These are phyloP conservation scores for Ophiocordyceps australis DNA, from an alignment of 2,329 filamentous ascomycete genomes.

Conservation along the genomic window DNA sequence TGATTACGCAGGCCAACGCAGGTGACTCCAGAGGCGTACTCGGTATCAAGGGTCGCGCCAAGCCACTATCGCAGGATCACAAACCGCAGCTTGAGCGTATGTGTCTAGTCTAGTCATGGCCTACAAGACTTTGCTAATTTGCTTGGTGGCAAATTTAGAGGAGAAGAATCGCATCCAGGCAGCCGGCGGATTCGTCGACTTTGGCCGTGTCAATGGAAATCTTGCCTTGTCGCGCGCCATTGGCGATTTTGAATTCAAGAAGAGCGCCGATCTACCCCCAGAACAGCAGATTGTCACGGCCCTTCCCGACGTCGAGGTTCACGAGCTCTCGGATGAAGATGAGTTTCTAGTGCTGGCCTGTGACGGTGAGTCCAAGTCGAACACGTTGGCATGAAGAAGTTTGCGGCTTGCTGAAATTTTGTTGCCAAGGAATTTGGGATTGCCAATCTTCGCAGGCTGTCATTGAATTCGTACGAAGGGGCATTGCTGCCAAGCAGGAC, in stretches of 20 bases:
- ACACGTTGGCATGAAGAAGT: no score
- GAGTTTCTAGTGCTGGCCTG: constrained; percentile 90
- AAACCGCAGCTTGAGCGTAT: constrained; percentile 95
- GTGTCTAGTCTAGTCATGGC: no score
- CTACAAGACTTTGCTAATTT: constrained; percentile 1
- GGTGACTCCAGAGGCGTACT: constrained; percentile 91
- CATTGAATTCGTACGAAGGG: constrained; percentile 87
- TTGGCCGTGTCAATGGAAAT: constrained; percentile 96
- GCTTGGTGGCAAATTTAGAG: constrained; percentile 27
- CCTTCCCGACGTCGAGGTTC: constrained; percentile 82
- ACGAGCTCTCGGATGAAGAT: constrained; percentile 82
- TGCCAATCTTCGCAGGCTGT: constrained; percentile 97
- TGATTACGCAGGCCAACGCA: constrained; percentile 82
- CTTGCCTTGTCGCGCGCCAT: constrained; percentile 91
- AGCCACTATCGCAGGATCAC: constrained; percentile 97
- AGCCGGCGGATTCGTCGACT: constrained; percentile 94
- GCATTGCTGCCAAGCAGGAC: constrained; percentile 91
- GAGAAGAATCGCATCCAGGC: constrained; percentile 94
- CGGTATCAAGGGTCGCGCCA: constrained; percentile 91
- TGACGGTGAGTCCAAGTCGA: constrained; percentile 46
- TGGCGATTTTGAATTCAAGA: constrained; percentile 99
- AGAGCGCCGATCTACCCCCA: constrained; percentile 90
- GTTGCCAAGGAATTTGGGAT: constrained; percentile 87
- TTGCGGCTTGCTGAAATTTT: no score
- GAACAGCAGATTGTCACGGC: constrained; percentile 98